These are phyloP conservation scores for Brasenia schreberi DNA, from an alignment of 164 flowering plant species.

Conservation along the genomic window DNA sequence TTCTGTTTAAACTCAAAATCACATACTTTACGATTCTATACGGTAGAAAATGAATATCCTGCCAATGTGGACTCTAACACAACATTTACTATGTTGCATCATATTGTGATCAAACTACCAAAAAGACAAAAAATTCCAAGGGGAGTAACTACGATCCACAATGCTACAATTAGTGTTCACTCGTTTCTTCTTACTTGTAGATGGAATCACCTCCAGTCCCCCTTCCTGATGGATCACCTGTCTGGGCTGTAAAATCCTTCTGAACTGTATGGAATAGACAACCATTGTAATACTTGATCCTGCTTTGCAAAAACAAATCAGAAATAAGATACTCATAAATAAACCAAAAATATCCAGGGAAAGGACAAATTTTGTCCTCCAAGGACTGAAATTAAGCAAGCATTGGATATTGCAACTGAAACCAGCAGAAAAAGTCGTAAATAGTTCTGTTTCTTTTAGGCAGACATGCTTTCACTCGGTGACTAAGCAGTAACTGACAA, in stretches of 20 bases:
- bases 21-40: no score
- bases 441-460: no score
- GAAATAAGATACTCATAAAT: no score
- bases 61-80: no score
- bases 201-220: constrained; percentile 84
- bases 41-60: no score
- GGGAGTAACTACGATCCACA: no score
- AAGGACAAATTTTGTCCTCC: background rate
- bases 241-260: constrained; percentile 89
- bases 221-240: constrained; percentile 90
- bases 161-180: background rate
- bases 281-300: constrained; percentile 93
- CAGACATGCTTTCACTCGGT: no score
- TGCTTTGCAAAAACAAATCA: constrained; percentile 10
- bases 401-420: background rate
- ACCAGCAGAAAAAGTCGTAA: background rate
- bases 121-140: no score
- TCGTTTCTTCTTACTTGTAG: constrained; percentile 43
- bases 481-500: no score
- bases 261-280: constrained; percentile 82
- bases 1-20: no score
- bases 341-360: background rate
- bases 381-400: background rate
- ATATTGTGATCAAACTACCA: no score
- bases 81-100: no score